phyloP scores from a whole-genome alignment of 768 basidiomycete genomes.

The Suillus cothurnatus region DNA sequence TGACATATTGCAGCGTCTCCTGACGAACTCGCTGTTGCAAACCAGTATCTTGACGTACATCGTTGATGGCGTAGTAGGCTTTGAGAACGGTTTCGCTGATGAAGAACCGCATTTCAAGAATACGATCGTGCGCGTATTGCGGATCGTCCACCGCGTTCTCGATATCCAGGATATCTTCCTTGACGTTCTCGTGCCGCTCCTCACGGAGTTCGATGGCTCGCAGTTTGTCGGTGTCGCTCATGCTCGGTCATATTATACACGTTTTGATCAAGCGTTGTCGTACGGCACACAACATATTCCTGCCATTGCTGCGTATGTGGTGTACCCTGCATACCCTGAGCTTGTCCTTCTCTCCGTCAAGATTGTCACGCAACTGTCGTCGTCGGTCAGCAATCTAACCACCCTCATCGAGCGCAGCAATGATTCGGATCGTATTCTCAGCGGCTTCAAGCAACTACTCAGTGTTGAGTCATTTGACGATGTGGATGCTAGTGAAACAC shows the following conservation, averaged over 20 bases:
- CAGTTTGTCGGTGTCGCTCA: conserved; percentile 56
- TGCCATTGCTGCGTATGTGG: conserved; percentile 78
- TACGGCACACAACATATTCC: conserved; percentile 74
- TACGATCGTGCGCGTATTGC: conserved; percentile 78
- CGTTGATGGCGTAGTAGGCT: conserved; percentile 76
- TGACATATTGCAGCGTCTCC: conserved; percentile 77
- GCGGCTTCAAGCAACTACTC: conserved; percentile 73
- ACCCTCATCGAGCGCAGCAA: conserved; percentile 77
- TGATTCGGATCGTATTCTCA: conserved; percentile 84
- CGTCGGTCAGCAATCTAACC: conserved; percentile 73
- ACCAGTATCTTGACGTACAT: conserved; percentile 75
- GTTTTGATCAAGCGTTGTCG: conserved; percentile 74
- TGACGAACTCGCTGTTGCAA: conserved; percentile 75
- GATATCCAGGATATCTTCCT: conserved; percentile 89
- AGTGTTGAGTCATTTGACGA: conserved; percentile 63
- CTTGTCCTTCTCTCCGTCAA: conserved; percentile 77
- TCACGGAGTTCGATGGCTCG: conserved; percentile 64
- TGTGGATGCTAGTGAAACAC: conserved; percentile 57
- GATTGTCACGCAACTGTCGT: conserved; percentile 68
- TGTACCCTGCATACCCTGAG: conserved; percentile 69
- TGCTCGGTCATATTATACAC: conserved; percentile 68
- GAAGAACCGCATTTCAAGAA: conserved; percentile 72
- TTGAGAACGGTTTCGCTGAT: conserved; percentile 68
- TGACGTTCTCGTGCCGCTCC: conserved; percentile 80
- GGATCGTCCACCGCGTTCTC: conserved; percentile 79